These are phyloP conservation scores for Termitomyces sp. DNA, from an alignment of 768 basidiomycete species.

Conservation along the genomic window DNA sequence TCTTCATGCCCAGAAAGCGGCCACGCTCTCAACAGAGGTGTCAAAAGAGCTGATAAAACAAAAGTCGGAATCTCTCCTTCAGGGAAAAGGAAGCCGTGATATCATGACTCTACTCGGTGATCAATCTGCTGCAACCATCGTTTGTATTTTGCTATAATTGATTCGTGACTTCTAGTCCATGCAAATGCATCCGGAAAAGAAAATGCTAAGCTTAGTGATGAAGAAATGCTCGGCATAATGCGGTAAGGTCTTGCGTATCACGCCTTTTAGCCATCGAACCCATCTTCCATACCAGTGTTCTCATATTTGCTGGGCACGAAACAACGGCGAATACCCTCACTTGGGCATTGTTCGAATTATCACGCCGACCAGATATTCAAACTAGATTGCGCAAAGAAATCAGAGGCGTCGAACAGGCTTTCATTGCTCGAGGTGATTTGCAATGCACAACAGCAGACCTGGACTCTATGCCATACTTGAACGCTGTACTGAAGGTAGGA, in stretches of 20 bases:
- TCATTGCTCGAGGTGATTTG: conserved; percentile 30
- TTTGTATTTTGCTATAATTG: background rate
- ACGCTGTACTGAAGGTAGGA: conserved; percentile 7
- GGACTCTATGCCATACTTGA: conserved; percentile 43
- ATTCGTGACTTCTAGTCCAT: conserved; percentile 30
- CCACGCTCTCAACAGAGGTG: background rate
- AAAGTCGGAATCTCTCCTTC: conserved; percentile 26
- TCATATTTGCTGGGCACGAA: conserved; percentile 53
- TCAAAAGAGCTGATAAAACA: conserved; percentile 28
- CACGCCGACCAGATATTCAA: conserved; percentile 54
- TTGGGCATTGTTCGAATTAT: conserved; percentile 62
- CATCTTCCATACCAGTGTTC: conserved; percentile 39
- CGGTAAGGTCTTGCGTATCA: conserved; percentile 32
- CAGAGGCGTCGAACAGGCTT: conserved; percentile 27
- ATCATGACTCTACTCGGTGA: conserved; percentile 39
- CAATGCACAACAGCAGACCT: conserved; percentile 40
- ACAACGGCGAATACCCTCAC: conserved; percentile 52
- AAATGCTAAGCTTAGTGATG: conserved; percentile 37
- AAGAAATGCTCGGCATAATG: conserved; percentile 47
- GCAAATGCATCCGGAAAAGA: conserved; percentile 49
- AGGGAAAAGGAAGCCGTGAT: conserved; percentile 28
- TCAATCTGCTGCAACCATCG: background rate
- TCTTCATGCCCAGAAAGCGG: conserved; percentile 24
- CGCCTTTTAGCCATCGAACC: conserved; percentile 15
- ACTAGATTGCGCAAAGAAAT: conserved; percentile 58